Conservation (phyloP, 768 basidiomycete genomes). For the Lactarius hengduanensis region DNA sequence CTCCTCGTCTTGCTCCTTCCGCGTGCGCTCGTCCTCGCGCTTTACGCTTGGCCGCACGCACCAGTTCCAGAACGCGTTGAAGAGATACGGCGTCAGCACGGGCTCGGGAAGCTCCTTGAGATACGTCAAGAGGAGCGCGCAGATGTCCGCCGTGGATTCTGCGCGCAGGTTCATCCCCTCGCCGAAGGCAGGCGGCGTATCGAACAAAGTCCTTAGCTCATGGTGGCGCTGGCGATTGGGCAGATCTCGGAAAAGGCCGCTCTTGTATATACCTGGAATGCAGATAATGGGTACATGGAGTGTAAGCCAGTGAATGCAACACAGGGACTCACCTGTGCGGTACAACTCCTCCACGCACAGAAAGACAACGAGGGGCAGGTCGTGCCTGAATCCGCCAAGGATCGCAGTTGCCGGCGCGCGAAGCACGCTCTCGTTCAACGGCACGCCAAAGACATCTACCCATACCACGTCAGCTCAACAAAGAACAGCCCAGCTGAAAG, state of each 20-base stretch:
- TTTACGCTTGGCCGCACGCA: conserved; percentile 45
- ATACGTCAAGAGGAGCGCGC: conserved; percentile 47
- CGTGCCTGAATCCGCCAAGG: conserved; percentile 40
- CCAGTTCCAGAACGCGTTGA: conserved; percentile 44
- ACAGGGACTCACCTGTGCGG: conserved; percentile 39
- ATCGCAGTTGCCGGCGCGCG: conserved; percentile 37
- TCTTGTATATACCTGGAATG: conserved; percentile 43
- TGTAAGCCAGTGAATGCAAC: background rate
- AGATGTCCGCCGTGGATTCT: conserved; percentile 42
- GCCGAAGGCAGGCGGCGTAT: conserved; percentile 35
- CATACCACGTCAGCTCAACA: background rate
- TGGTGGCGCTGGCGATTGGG: conserved; percentile 43
- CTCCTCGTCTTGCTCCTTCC: conserved; percentile 36
- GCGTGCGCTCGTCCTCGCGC: conserved; percentile 35
- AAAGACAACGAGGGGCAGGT: conserved; percentile 41
- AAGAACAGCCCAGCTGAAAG: too few species aligned
- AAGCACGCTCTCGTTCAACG: conserved; percentile 37
- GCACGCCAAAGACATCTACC: conserved; percentile 41
- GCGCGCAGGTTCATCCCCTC: conserved; percentile 30
- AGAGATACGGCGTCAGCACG: conserved; percentile 43
- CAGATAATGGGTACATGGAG: background rate
- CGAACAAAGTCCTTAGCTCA: conserved; percentile 41
- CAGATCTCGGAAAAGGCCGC: conserved; percentile 43
- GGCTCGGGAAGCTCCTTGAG: conserved; percentile 48
- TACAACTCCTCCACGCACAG: conserved; percentile 48